Conservation (phyloP, 495 filamentous ascomycete genomes). For the Pseudomonodictys pantanalensis region DNA sequence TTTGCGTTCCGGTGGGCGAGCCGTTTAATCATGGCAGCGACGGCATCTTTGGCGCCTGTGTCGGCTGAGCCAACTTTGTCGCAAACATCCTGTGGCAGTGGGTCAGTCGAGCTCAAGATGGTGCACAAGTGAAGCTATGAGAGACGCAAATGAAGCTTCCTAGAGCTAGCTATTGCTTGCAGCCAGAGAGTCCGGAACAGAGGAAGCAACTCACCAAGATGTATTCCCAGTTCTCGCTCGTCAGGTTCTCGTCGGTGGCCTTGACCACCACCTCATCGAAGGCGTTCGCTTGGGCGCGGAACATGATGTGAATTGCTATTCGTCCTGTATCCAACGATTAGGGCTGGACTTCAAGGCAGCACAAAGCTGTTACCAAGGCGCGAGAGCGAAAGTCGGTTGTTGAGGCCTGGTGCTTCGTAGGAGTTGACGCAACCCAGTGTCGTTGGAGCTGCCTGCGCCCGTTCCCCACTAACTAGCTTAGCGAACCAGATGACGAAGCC, state of each 20-base stretch:
- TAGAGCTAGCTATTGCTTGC: too few relatives aligned
- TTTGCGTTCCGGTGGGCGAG: constrained; percentile 97
- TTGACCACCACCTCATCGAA: constrained; percentile 88
- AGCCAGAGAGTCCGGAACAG: too few relatives aligned
- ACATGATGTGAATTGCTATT: constrained; percentile 52
- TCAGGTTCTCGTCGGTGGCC: constrained; percentile 98
- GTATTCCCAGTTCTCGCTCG: constrained; percentile 96
- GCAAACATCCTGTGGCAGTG: constrained; percentile 73
- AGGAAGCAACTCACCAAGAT: constrained; percentile 64
- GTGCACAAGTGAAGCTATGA: too few relatives aligned
- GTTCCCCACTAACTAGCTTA: background rate
- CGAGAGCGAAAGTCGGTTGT: background rate
- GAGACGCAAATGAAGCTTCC: too few relatives aligned
- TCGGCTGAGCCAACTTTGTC: constrained; percentile 75
- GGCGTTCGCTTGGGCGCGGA: constrained; percentile 73
- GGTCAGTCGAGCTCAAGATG: constrained; percentile 18
- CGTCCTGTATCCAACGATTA: background rate
- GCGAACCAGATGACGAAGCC: background rate
- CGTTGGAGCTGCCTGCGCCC: background rate
- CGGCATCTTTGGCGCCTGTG: constrained; percentile 80
- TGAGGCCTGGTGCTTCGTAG: background rate
- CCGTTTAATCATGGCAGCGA: constrained; percentile 91
- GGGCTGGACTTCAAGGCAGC: background rate
- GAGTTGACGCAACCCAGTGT: background rate
- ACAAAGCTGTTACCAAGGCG: background rate